Base-by-base conservation (phyloP, 1,284 basidiomycete genomes). In the Microstroma glucosiphilum region DNA sequence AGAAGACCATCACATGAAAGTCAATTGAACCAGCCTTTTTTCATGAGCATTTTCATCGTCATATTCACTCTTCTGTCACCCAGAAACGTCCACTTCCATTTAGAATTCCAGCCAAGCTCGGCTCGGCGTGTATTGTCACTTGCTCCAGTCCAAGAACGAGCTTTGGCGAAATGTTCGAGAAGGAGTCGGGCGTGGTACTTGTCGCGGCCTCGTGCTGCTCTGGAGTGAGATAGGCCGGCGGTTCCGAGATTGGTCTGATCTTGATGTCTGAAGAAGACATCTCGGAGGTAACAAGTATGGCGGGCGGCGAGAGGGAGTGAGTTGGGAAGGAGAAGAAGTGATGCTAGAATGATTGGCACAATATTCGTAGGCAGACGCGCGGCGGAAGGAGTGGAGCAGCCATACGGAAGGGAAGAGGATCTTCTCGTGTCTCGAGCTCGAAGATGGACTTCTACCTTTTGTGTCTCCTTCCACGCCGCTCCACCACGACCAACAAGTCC, bases 31-130 rank as follows among this genome's bases (percentile, higher is more conserved):
- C 4, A 37, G 30, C 30, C 9, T 9, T 9, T 37, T 3, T 37
- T 37, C 11, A 30, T 1, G 11, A 57, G 21, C 12, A 2, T 13
- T 13, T 25, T 40, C 21, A 8, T 8, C 37, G 25, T 3, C 12
- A 53, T 1, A 62, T 62, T 65, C 62, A 65, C 63, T 12, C 19
- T 9, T 66, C 64, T 1, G 64, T 65, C 15, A 65, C 49, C 58
- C 58, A 66, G 11, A 66, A 23, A 19, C 40, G n/a, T 15, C 64
- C 64, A 8, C 46, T 56, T 23, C 19, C 46, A 7, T 57, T 49
- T 21, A 11, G 7, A n/a, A 17, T 26, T 2, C 8, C 26, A 25
- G 23, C 7, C 26, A 30, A 25, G 25, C 25, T 4, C n/a, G 46
- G n/a, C 42, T 21, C 40, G 21, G 15, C 41, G 13, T 8, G 21